Percentiles rank a stretch among this genome's conserved stretches.
Evolutionary conservation across 164 flowering plant species (phyloP).

Genomic region (Magnolia sinica): DNA sequence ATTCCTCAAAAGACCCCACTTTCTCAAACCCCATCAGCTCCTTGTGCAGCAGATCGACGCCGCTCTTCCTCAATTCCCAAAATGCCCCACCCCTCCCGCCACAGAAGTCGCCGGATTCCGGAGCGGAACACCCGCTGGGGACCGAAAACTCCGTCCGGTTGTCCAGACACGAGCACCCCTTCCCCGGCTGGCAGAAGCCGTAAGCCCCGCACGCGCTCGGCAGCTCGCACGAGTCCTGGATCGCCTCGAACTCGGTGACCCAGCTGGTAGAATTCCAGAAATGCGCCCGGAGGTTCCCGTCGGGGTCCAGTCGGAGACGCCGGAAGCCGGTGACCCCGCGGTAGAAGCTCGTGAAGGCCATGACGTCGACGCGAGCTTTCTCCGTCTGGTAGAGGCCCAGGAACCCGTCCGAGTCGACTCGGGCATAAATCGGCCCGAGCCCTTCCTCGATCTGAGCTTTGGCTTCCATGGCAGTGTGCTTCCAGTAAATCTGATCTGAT

Average conservation of each 20-base stretch:
- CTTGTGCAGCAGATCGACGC: conserved; percentile 76
- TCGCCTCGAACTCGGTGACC: conserved; percentile 57
- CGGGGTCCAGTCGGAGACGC: conserved; percentile 58
- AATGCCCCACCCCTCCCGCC: conserved; percentile 18
- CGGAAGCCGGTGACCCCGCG: conserved; percentile 45
- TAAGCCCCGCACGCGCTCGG: conserved; percentile 78
- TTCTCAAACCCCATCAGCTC: conserved; percentile 54
- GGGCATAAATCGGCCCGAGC: conserved; percentile 52
- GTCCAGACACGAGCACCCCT: conserved; percentile 64
- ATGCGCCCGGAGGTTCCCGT: conserved; percentile 79
- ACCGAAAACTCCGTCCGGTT: conserved; percentile 34
- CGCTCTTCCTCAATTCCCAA: conserved; percentile 40
- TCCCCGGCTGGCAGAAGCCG: conserved; percentile 65
- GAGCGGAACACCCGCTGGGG: conserved; percentile 33
- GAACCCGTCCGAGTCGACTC: conserved; percentile 59
- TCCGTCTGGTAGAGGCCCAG: conserved; percentile 76
- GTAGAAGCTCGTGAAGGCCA: conserved; percentile 62
- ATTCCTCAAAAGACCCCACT: conserved; percentile 42
- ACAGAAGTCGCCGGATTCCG: conserved; percentile 50
- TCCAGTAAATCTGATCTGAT: conserved; percentile 48
- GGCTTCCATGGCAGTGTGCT: conserved; percentile 61
- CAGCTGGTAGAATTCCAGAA: conserved; percentile 69
- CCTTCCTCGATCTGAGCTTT: conserved; percentile 53
- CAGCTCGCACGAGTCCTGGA: conserved; percentile 55
- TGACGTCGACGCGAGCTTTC: conserved; percentile 53